A percentile compares a stretch with the other conserved stretches of the same genome.
Conservation (phyloP, 2,329 filamentous ascomycete genomes). For the Trichophyton rubrum region DNA sequence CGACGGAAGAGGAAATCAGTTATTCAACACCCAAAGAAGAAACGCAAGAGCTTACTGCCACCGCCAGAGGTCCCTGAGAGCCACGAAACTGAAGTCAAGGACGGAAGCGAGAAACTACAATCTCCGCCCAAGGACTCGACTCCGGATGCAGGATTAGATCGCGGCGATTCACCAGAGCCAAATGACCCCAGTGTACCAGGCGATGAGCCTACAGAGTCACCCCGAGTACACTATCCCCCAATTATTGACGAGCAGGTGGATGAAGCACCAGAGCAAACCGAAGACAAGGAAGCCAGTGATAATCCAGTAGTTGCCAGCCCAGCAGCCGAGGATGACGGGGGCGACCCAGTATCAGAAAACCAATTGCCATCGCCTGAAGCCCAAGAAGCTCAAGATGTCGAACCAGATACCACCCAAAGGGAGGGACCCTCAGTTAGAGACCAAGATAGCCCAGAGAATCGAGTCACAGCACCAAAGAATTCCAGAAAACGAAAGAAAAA, state of each 20-base stretch:
- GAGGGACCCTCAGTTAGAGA: neutral
- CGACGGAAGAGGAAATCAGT: slow-evolving; percentile 13
- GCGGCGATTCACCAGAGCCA: neutral
- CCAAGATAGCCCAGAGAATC: neutral
- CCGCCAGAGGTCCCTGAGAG: neutral
- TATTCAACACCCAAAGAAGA: slow-evolving; percentile 7
- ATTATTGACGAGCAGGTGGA: neutral
- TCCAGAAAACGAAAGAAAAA: neutral
- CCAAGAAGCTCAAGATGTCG: neutral
- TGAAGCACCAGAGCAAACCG: neutral
- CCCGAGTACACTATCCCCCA: neutral
- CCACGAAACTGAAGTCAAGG: neutral
- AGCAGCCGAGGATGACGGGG: neutral
- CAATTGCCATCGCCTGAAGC: neutral
- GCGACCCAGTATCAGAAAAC: neutral
- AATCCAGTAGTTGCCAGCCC: neutral
- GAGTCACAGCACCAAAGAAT: neutral
- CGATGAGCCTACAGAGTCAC: neutral
- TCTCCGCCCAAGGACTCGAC: neutral
- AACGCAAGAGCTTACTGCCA: slow-evolving; percentile 6
- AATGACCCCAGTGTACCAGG: neutral
- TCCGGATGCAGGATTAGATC: neutral
- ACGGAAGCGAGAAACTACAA: neutral
- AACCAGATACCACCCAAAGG: neutral
- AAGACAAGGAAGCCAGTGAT: neutral